phyloP scores from a whole-genome alignment of 2,329 filamentous ascomycete genomes.

The Byssochlamys sp. region DNA sequence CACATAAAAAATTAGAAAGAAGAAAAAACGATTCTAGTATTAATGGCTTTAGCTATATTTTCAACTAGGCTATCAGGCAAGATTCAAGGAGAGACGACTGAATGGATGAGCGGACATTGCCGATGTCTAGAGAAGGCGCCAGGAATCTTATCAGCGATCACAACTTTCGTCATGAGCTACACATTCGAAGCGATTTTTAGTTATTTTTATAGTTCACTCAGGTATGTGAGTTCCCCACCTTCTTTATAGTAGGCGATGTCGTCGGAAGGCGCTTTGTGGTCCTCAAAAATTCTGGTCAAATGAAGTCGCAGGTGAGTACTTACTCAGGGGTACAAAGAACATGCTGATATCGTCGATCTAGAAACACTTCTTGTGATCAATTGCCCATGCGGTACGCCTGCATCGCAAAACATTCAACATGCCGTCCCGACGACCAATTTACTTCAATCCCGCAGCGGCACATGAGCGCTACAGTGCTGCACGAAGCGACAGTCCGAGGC shows the following conservation, averaged over 20 bases:
- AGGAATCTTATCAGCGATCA: constrained; percentile 6
- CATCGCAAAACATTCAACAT: not conserved
- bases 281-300: not conserved
- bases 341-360: not conserved
- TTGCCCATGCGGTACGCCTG: not conserved
- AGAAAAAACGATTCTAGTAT: too few species aligned
- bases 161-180: not conserved
- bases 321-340: not conserved
- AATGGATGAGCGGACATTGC: too few species aligned
- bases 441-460: not conserved
- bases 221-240: too few species aligned
- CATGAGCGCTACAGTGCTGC: not conserved
- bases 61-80: too few species aligned
- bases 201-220: too few species aligned
- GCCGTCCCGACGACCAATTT: not conserved
- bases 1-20: too few species aligned
- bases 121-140: not conserved
- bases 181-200: not conserved
- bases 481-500: not conserved
- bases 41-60: too few species aligned
- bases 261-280: not conserved
- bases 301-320: not conserved
- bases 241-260: not conserved
- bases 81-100: too few species aligned
- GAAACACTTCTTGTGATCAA: not conserved